Evolutionary conservation across 2,329 filamentous ascomycete species (phyloP).

Genomic region (Trichoderma sp.): DNA sequence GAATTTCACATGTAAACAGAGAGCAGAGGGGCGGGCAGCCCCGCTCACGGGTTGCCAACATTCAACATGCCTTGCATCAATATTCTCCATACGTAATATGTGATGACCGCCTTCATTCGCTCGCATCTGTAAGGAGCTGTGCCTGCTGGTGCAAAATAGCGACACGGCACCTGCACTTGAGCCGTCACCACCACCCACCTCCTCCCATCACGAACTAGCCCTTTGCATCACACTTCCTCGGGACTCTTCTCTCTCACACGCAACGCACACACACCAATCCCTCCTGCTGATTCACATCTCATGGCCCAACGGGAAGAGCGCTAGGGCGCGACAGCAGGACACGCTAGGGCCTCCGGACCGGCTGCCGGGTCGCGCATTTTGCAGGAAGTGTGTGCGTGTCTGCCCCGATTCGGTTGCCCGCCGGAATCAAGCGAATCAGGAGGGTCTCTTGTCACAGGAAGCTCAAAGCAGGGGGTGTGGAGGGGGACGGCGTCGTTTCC

Average conservation of each 20-base stretch:
- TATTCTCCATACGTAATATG: slow-evolving; percentile 5
- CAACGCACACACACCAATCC: neutral
- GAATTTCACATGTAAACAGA: slow-evolving; percentile 12
- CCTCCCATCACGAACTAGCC: neutral
- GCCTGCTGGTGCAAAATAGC: neutral
- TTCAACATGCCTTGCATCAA: slow-evolving; percentile 11
- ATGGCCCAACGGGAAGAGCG: slow-evolving; percentile 6
- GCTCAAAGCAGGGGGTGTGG: neutral
- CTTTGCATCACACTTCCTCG: neutral
- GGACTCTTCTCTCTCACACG: neutral
- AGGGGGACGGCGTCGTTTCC: neutral
- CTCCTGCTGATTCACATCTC: neutral
- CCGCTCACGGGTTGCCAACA: neutral
- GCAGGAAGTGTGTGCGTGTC: neutral
- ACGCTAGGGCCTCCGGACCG: slow-evolving; percentile 17
- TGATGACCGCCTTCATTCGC: slow-evolving; percentile 2
- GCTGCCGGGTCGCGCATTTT: neutral
- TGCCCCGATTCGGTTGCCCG: neutral
- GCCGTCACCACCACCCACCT: neutral
- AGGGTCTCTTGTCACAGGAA: neutral
- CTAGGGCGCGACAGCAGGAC: slow-evolving; percentile 3
- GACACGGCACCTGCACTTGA: neutral
- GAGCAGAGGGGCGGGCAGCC: neutral
- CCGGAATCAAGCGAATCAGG: neutral
- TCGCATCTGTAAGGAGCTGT: neutral